Base-by-base conservation (phyloP, 108 stramenopile genomes). In the Nitzschia inconspicua region DNA sequence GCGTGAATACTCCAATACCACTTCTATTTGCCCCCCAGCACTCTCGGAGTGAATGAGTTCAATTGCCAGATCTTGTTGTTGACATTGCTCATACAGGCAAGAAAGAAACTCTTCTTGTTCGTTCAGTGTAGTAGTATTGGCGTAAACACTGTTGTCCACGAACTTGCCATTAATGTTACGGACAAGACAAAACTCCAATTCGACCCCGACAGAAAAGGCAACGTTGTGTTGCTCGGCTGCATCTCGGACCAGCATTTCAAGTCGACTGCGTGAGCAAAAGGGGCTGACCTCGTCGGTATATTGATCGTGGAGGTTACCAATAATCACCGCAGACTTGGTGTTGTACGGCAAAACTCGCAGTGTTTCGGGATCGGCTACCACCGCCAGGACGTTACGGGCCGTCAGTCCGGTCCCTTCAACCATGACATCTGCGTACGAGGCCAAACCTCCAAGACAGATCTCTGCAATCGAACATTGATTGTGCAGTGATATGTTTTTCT, bases 1-100 rank as follows among this genome's bases (percentile, higher is more conserved):
- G 18, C 66, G 47, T 1, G 70, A 70, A 64, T 87, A 75, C 18
- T 55, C 35, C 32, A 92, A 65, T 8, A 92, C 91, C 4, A 92
- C 66, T 55, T 92, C 91, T 18, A 92, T 40, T 70, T 92, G 91
- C 25, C 87, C 85, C 16, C 83, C 81, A 22, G 82, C 91, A 20
- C 72, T 75, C 56, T 92, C 91, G 30, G 84, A 70, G 47, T 87
- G 87, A 24, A 92, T 66, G 32, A 73, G 19, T 61, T 89, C 87
- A 14, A 92, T 42, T 9, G 72, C 50, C 52, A 92, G 85, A 56
- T 81, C 54, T 68, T 92, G 91, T 37, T 65, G 51, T 46, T 68
- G 31, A 10, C 89, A 69, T 48, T 87, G 79, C 41, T 85, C 77
- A 44, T 80, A 77, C 47, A 92, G 58, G 1, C 73, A 65, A 28